Evolutionary conservation across 225 moss, liverwort and hornwort species (phyloP).

Genomic region (Antitrichia curtipendula): DNA sequence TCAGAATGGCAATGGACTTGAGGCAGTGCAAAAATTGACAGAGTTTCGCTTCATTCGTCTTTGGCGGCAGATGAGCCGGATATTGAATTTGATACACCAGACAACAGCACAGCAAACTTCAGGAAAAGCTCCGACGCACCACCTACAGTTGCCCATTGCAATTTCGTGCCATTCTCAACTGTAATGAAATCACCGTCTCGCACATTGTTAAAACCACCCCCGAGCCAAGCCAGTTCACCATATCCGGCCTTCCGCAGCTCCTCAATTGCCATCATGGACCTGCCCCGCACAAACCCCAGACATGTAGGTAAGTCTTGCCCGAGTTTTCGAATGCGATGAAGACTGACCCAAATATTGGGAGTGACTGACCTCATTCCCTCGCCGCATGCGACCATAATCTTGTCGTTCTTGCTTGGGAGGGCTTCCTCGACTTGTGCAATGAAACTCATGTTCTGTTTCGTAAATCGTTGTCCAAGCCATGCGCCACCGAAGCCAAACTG

Average conservation of each 20-base stretch:
- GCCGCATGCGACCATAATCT: constrained; percentile 66
- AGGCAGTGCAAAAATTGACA: background rate
- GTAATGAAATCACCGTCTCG: constrained; percentile 49
- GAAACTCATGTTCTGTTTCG: constrained; percentile 49
- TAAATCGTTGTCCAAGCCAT: constrained; percentile 74
- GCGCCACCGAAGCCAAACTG: constrained; percentile 79
- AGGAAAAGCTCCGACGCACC: constrained; percentile 66
- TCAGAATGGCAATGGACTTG: background rate
- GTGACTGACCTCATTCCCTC: constrained; percentile 63
- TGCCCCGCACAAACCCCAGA: background rate
- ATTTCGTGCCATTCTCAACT: constrained; percentile 55
- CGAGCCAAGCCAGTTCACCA: constrained; percentile 53
- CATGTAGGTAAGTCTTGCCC: background rate
- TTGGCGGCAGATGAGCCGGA: constrained; percentile 5
- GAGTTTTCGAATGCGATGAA: background rate
- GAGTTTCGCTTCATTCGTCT: constrained; percentile 4
- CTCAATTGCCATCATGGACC: constrained; percentile 49
- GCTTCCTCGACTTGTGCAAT: constrained; percentile 48
- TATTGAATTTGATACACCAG: constrained; percentile 10
- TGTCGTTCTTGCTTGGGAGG: constrained; percentile 46
- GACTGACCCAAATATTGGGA: background rate
- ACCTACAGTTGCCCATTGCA: constrained; percentile 72
- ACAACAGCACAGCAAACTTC: constrained; percentile 46
- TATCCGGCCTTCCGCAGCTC: constrained; percentile 48
- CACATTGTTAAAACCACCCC: constrained; percentile 62